Evolutionary conservation across 306 rosid genomes (phyloP).

Genomic region (Arachis hypogaea): DNA sequence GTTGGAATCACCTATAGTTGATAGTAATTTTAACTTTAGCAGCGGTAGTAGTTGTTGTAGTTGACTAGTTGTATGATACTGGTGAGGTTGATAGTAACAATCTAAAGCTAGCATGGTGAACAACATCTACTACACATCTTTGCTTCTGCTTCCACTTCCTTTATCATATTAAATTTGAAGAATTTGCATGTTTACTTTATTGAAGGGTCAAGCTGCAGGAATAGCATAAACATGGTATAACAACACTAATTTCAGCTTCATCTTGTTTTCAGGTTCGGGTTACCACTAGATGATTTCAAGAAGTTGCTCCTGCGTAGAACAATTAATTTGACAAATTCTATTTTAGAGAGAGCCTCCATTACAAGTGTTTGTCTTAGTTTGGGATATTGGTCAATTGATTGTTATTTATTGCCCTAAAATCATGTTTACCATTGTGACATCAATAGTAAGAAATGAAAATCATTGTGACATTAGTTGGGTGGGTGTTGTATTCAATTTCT

Average conservation of each 20-base stretch:
- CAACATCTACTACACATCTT: slow-evolving; percentile 14
- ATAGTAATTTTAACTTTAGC: slow-evolving; percentile 13
- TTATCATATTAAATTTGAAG: neutral
- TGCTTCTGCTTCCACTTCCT: slow-evolving; percentile 5
- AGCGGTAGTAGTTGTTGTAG: neutral
- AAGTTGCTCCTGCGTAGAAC: slow-evolving; percentile 24
- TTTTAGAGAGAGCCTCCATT: slow-evolving; percentile 20
- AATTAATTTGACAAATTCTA: slow-evolving; percentile 23
- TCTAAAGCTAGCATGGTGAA: slow-evolving; percentile 1
- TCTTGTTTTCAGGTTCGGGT: slow-evolving; percentile 39
- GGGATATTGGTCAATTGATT: slow-evolving; percentile 18
- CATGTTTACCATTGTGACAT: slow-evolving; percentile 20
- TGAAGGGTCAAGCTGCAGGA: slow-evolving; percentile 12
- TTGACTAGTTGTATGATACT: neutral
- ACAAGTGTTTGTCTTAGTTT: neutral
- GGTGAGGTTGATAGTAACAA: slow-evolving; percentile 6
- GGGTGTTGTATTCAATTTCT: slow-evolving; percentile 20
- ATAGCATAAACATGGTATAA: neutral
- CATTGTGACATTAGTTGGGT: slow-evolving; percentile 20
- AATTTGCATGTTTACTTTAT: slow-evolving; percentile 25
- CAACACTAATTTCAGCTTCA: slow-evolving; percentile 15
- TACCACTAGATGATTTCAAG: slow-evolving; percentile 29
- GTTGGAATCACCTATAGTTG: slow-evolving; percentile 4
- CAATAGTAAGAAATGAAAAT: slow-evolving; percentile 14
- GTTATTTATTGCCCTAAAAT: slow-evolving; percentile 19